Conservation (phyloP, 2,329 filamentous ascomycete species). For the Aspergillus nomiae region DNA sequence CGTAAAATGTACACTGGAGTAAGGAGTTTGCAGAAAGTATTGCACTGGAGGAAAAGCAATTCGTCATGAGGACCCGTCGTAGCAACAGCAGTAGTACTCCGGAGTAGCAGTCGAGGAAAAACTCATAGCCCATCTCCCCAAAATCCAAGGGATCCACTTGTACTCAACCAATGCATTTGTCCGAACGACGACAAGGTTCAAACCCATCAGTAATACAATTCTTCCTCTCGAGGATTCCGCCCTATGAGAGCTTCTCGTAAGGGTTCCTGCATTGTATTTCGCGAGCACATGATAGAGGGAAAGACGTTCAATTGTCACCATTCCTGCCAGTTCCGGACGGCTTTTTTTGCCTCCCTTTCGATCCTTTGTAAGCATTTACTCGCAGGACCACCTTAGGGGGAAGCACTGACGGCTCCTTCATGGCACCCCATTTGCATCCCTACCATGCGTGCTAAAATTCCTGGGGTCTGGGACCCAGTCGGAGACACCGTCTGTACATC, state of each 20-base stretch:
- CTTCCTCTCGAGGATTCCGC: not conserved
- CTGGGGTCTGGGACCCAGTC: conserved; percentile 7
- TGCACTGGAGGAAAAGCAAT: not conserved
- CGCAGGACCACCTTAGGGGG: not conserved
- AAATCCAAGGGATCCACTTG: conserved; percentile 7
- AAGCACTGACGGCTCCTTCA: not conserved
- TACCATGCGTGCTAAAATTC: not conserved
- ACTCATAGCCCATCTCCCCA: not conserved
- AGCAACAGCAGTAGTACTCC: too few species aligned
- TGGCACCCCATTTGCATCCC: not conserved
- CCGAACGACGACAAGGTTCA: conserved; percentile 11
- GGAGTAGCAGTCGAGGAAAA: not conserved
- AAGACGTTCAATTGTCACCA: not conserved
- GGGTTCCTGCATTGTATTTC: conserved; percentile 10
- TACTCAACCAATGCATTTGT: conserved; percentile 10
- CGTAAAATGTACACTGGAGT: not conserved
- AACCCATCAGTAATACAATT: conserved; percentile 1
- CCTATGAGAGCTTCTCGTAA: conserved; percentile 12
- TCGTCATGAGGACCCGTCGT: conserved; percentile 1
- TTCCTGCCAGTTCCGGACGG: not conserved
- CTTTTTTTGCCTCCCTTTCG: not conserved
- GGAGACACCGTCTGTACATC: conserved; percentile 21
- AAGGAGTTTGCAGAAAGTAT: not conserved
- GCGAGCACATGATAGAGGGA: not conserved
- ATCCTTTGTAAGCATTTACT: not conserved